Conservation (phyloP, 352 stramenopile species). For the Globisporangium cystogenes region DNA sequence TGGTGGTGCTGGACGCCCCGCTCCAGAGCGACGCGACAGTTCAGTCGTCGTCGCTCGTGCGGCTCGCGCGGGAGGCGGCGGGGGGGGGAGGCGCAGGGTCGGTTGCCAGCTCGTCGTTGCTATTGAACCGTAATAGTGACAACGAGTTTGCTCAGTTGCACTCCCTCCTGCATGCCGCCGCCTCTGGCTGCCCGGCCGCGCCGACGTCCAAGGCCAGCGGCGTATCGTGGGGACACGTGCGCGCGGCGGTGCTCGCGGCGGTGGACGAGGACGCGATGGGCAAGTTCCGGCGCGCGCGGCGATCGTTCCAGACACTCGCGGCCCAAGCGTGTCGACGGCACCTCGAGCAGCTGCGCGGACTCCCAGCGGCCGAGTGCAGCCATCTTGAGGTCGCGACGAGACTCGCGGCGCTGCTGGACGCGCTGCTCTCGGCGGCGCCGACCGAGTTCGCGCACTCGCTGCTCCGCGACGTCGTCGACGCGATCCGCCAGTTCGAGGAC, state of each 20-base stretch:
- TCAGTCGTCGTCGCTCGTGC: constrained; percentile 28
- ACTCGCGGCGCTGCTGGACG: constrained; percentile 2
- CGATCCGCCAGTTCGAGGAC: neutral
- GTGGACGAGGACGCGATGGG: constrained; percentile 5
- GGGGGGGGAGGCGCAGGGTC: constrained; percentile 34
- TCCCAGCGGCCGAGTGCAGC: neutral
- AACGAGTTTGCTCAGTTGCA: constrained; percentile 23
- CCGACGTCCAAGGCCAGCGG: constrained; percentile 23
- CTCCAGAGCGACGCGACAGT: constrained; percentile 21
- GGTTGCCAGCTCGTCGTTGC: constrained; percentile 29
- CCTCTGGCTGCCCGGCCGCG: constrained; percentile 45
- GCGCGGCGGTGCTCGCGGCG: constrained; percentile 17
- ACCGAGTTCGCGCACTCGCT: constrained; percentile 5
- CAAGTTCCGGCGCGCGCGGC: constrained; percentile 8
- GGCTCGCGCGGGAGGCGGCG: constrained; percentile 43
- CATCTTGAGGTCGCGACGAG: neutral
- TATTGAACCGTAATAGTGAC: constrained; percentile 25
- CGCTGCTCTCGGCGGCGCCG: constrained; percentile 5
- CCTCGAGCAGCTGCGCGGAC: neutral
- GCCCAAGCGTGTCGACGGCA: constrained; percentile 2
- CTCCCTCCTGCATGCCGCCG: constrained; percentile 37
- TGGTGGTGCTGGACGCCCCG: constrained; percentile 26
- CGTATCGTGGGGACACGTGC: constrained; percentile 37
- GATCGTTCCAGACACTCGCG: constrained; percentile 15
- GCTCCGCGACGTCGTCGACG: constrained; percentile 5